These are phyloP conservation scores for Allium sativum DNA, from an alignment of 106 monocot species.

Conservation along the genomic window DNA sequence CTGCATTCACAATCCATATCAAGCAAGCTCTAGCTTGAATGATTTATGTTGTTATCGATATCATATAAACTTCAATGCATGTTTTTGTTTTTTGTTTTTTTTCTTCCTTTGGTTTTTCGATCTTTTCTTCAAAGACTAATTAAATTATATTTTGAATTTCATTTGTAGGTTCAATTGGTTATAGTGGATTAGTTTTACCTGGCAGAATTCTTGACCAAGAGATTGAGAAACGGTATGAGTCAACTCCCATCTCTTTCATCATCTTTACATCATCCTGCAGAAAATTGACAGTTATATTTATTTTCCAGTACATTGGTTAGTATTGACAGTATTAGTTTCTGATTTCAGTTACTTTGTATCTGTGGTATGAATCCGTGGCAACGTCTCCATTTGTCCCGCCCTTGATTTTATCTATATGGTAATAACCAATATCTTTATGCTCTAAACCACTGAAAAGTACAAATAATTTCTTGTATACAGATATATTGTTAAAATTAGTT, in stretches of 20 bases:
- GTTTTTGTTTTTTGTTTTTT: no score
- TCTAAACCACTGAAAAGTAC: no score
- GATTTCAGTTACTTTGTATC: conserved; percentile 7
- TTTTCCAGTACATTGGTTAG: background rate
- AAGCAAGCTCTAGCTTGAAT: no score
- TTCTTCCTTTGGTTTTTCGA: no score
- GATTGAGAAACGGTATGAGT: conserved; percentile 20
- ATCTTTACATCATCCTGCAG: conserved; percentile 11
- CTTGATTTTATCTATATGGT: background rate
- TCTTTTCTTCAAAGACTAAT: no score
- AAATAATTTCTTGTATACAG: no score
- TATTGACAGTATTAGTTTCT: background rate
- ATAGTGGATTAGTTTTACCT: background rate
- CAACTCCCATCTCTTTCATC: conserved; percentile 4
- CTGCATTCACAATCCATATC: conserved; percentile 6
- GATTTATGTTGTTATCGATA: background rate
- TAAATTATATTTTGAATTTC: no score
- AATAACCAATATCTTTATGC: no score
- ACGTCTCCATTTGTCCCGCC: background rate
- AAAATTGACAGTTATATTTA: background rate
- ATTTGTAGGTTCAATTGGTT: background rate
- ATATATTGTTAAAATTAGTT: no score
- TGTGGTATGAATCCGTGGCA: conserved; percentile 4
- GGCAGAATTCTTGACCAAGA: conserved; percentile 20
- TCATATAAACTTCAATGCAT: no score